Percentiles rank a stretch among this genome's conserved stretches.
Evolutionary conservation across 768 basidiomycete genomes (phyloP).

Genomic region (Mrakia frigida): DNA sequence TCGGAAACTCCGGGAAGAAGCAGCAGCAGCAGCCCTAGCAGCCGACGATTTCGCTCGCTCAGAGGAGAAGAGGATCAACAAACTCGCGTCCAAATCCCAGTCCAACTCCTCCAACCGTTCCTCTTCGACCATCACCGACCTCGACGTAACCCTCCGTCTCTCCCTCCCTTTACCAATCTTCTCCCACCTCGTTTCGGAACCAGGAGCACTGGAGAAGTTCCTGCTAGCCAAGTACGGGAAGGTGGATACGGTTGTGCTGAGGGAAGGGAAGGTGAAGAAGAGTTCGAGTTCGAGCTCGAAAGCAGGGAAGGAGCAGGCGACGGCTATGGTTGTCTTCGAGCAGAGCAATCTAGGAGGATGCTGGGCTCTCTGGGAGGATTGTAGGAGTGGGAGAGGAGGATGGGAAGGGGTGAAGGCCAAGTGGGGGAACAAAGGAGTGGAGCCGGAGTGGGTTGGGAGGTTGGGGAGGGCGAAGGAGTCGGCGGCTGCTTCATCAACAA

Average conservation of each 20-base stretch:
- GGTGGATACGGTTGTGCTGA: conserved; percentile 14
- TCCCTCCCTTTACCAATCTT: conserved; percentile 22
- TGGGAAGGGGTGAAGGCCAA: conserved; percentile 25
- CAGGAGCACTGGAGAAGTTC: not conserved
- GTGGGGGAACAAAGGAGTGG: conserved; percentile 20
- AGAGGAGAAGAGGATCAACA: conserved; percentile 2
- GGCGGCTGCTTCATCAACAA: not conserved
- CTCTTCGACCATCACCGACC: conserved; percentile 2
- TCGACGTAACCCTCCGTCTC: conserved; percentile 23
- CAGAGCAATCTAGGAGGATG: conserved; percentile 26
- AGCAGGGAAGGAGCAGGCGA: conserved; percentile 22
- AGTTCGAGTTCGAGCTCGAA: not conserved
- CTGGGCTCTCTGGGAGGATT: conserved; percentile 32
- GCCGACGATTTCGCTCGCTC: conserved; percentile 22
- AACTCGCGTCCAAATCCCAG: conserved; percentile 1
- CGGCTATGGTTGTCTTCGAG: conserved; percentile 30
- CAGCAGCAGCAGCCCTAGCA: conserved; percentile 24
- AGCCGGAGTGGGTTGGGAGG: conserved; percentile 30
- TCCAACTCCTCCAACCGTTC: not conserved
- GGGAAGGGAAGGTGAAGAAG: conserved; percentile 2
- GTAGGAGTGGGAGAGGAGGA: conserved; percentile 2
- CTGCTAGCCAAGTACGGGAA: conserved; percentile 22
- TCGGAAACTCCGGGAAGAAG: conserved; percentile 27
- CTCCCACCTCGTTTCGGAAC: not conserved
- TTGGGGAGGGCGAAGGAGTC: not conserved